Conservation (phyloP, 768 basidiomycete genomes). For the Floccularia luteovirens region DNA sequence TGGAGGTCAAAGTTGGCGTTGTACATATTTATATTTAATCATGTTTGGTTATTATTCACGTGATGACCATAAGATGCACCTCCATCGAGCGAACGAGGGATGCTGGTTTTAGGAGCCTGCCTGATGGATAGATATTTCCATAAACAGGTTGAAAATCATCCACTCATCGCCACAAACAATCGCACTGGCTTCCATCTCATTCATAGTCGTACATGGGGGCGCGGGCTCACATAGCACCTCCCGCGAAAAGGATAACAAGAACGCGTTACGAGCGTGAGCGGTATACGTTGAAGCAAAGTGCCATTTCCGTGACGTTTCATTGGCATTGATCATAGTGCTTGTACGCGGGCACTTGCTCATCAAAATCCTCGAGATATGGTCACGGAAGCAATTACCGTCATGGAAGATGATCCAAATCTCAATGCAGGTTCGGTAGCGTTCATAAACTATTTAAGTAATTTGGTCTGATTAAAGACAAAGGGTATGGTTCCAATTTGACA, state of each 20-base stretch:
- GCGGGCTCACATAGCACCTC: slow-evolving; percentile 55
- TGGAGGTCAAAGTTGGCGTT: too few species aligned
- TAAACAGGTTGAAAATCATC: too few species aligned
- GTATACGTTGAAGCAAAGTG: neutral
- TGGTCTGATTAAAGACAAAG: slow-evolving; percentile 21
- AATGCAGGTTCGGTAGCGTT: slow-evolving; percentile 51
- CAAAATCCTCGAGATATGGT: slow-evolving; percentile 41
- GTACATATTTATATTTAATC: too few species aligned
- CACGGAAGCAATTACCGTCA: slow-evolving; percentile 40
- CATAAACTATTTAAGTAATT: slow-evolving; percentile 1
- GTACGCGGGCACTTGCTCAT: slow-evolving; percentile 4
- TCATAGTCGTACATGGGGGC: slow-evolving; percentile 70
- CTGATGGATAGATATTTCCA: too few species aligned
- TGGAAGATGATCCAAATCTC: slow-evolving; percentile 61
- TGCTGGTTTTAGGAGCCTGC: too few species aligned
- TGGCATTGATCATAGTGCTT: neutral
- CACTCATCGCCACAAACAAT: too few species aligned
- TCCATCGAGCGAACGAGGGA: too few species aligned
- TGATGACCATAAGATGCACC: too few species aligned
- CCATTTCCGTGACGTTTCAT: neutral
- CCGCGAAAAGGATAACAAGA: slow-evolving; percentile 45
- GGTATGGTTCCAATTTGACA: slow-evolving; percentile 75
- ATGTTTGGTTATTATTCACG: too few species aligned
- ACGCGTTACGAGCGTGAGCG: slow-evolving; percentile 45
- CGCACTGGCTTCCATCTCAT: too few species aligned